Evolutionary conservation across 371 early-diverging fungal genomes (phyloP), one percentile per base, ranked within the genome.

Genomic region (Mucor ambiguus): DNA sequence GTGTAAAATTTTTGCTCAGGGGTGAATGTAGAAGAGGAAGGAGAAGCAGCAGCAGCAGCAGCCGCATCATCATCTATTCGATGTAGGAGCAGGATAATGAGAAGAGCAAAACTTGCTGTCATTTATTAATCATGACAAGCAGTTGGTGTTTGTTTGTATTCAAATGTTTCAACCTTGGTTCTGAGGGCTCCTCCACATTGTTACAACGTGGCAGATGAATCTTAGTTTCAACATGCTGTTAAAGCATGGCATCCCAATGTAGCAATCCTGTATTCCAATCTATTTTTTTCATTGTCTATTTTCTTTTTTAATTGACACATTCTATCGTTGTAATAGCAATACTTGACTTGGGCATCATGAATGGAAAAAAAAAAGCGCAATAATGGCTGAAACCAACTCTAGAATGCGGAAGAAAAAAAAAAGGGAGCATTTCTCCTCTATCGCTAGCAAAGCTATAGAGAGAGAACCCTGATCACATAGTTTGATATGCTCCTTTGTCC

Each of bases 271-370:
- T 52, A 46, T 46, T 46, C 28, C 52, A 52, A 26, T 41, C 18
- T 26, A 49, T 49, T 22, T 24, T 24, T 24, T 24, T 24, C 8
- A 7, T 44, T 20, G 0, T 24, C 10, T 26, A 4, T 33, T 4
- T 9, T 7, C 8, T 4, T 33, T 33, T 52, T 28, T 52, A 52
- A 33, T 33, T 58, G 33, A 58, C 58, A 24, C 37, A 43, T 60
- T 43, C 41, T 43, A 41, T 60, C 43, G 60, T 60, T 60, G 43
- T 41, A n/a, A 60, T 60, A 60, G 60, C 30, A 52, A 52, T 52
- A 52, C 28, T 26, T 49, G 24, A 26, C 49, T 14, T 41, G 18
- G 18, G 18, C 41, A 41, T 41, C 16, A 41, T 41, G 18, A 41
- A 41, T 41, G 41, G 41, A 52, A 12, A 60, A 35, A 58, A 58